Evolutionary conservation across 2,329 filamentous ascomycete species (phyloP).

Genomic region (Fusarium veterinarium): DNA sequence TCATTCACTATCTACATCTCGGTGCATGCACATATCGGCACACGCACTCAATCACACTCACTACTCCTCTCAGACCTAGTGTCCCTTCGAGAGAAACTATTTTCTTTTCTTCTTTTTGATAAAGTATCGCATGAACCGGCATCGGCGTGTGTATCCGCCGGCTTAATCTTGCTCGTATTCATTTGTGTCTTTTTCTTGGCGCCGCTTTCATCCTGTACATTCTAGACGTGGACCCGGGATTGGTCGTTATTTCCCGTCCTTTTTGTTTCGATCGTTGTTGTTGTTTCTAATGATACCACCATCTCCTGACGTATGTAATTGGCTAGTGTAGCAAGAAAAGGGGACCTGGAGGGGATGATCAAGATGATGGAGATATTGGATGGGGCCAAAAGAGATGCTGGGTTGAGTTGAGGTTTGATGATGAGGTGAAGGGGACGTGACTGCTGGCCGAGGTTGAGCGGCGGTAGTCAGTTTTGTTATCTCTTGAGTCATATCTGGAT

Average conservation of each 20-base stretch:
- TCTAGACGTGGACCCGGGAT: slow-evolving; percentile 49
- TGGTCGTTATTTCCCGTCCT: slow-evolving; percentile 40
- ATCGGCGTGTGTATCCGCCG: slow-evolving; percentile 46
- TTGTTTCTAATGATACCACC: slow-evolving; percentile 48
- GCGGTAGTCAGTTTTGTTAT: slow-evolving; percentile 26
- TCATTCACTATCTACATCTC: slow-evolving; percentile 19
- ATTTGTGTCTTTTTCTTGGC: slow-evolving; percentile 36
- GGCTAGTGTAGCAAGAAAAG: slow-evolving; percentile 37
- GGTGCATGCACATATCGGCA: slow-evolving; percentile 29
- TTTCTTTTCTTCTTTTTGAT: slow-evolving; percentile 39
- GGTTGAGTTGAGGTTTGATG: slow-evolving; percentile 13
- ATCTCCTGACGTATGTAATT: slow-evolving; percentile 50
- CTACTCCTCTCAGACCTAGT: slow-evolving; percentile 27
- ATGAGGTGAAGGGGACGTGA: slow-evolving; percentile 18
- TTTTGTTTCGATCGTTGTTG: slow-evolving; percentile 39
- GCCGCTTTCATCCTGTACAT: slow-evolving; percentile 47
- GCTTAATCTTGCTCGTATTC: slow-evolving; percentile 50
- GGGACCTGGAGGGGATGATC: slow-evolving; percentile 24
- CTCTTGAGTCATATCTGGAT: slow-evolving; percentile 20
- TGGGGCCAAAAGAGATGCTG: slow-evolving; percentile 22
- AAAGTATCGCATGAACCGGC: slow-evolving; percentile 44
- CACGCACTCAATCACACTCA: slow-evolving; percentile 31
- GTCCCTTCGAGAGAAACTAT: slow-evolving; percentile 19
- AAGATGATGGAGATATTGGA: slow-evolving; percentile 30
- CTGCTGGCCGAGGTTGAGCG: slow-evolving; percentile 41